Base-by-base conservation (phyloP, 2,329 filamentous ascomycete species). In the Fusarium incarnatum region DNA sequence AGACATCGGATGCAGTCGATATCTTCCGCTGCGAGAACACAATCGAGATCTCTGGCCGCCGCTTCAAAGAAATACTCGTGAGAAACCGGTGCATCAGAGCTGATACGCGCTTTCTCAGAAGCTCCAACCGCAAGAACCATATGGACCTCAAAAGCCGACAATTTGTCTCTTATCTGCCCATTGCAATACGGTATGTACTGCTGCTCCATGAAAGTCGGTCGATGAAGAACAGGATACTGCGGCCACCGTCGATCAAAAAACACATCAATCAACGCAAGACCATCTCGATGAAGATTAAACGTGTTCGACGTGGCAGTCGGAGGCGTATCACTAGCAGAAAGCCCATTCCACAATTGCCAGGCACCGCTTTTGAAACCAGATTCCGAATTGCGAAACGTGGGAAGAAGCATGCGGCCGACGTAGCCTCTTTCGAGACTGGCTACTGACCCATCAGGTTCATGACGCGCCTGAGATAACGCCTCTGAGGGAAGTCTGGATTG, bases 71-170 rank as follows among this genome's bases (percentile, higher is more conserved):
- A 73, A n/a, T 53, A 44, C 16, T 72, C 66, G 18, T 72, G 67
- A 12, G 71, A 73, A 10, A 66, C 20, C 0, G 57, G 52, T 0
- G 68, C 42, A 8, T 50, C 64, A 8, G 42, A 60, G 2, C 61
- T 72, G 3, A 59, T 69, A 0, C 71, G 50, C 3, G 68, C 60
- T 16, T 70, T 70, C 40, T 73, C 71, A 0, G 71, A 72, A 3
- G 71, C 71, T 2, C 68, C 71, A 10, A 73, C 72, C 4, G 71
- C 71, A 22, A 73, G 67, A 3, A 73, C 71, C 64, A 74, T 73
- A 6, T 73, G 70, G 2, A 72, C 69, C 18, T 72, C 68, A 13
- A 74, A 73, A 2, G 68, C 52, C 1, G 71, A 70, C 2, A 73
- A 8, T 15, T 41, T 65, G 32, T 50, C 46, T 13, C 27, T 25